Conservation (phyloP, 805 yeast genomes). For the Suhomyces sp. region DNA sequence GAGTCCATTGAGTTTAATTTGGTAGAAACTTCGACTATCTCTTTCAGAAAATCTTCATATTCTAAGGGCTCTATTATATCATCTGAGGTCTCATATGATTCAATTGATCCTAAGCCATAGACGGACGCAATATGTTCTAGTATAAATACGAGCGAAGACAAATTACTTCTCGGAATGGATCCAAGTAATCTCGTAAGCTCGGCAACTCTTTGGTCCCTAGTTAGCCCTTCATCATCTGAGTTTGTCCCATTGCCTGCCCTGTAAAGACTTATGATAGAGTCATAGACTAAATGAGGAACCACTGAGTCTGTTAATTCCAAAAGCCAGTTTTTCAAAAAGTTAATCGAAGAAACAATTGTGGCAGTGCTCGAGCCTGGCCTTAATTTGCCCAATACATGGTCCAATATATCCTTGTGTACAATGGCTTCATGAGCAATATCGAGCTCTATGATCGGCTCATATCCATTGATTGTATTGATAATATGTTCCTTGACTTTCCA, state of each 20-base stretch:
- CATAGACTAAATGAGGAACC: conserved; percentile 42
- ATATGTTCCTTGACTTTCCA: conserved; percentile 36
- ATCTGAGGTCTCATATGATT: conserved; percentile 29
- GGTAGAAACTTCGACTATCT: conserved; percentile 7
- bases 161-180: conserved; percentile 40
- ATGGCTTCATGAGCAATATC: conserved; percentile 16
- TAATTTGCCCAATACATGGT: conserved; percentile 8
- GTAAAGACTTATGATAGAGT: conserved; percentile 25
- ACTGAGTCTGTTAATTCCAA: conserved; percentile 41
- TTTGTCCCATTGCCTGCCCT: conserved; percentile 9
- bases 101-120: conserved; percentile 22
- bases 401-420: conserved; percentile 19
- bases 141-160: conserved; percentile 34
- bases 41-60: no score
- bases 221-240: neutral
- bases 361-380: no score
- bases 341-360: conserved; percentile 17
- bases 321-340: conserved; percentile 40
- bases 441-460: conserved; percentile 11
- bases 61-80: conserved; percentile 13
- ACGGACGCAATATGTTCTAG: conserved; percentile 34
- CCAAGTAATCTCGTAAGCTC: conserved; percentile 28
- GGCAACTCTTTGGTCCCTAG: conserved; percentile 5
- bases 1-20: conserved; percentile 35
- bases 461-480: conserved; percentile 21